Evolutionary conservation across 495 filamentous ascomycete species (phyloP), one percentile per base, ranked within the genome.

Genomic region (Neohortaea acidophila): DNA sequence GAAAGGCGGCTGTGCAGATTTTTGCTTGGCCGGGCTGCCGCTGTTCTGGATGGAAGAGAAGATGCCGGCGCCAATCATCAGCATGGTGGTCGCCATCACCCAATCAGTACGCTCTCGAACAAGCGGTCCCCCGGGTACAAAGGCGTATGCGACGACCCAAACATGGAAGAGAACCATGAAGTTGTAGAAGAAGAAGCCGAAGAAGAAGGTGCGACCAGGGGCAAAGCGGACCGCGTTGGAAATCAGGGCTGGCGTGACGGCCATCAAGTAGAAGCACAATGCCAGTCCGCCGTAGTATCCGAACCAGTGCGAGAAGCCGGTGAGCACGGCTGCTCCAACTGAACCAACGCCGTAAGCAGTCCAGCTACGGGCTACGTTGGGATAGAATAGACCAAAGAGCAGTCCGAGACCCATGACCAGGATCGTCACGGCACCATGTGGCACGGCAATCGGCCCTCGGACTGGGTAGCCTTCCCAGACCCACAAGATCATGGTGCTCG

Each of bases 401-500:
- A 94, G 65, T 34, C 91, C 91, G 33, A 65, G 66, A 24, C 80
- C 81, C 89, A 96, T 99, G 41, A 72, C 73, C 35, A 77, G 69
- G 38, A 94, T 75, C 2, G 84, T 91, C 45, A 73, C 70, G 38
- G 80, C 80, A 35, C 84, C 91, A 52, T 99, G 85, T 15, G 85
- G 81, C 33, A 73, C 84, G 36, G 86, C 77, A 30, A 94, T 70
- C 3, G 91, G 91, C 3, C 91, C 91, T 32, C 81, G 72, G 35
- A 94, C 72, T 26, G 91, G 91, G 51, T 81, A 96, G 13, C 91
- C 91, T 44, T 94, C 84, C 91, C 91, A 99, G n/a, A 81, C 83
- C 91, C 91, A 99, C 18, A 84, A 68, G 43, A 96, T 94, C 85
- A 96, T 96, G 21, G 91, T 99, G 61, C 89, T 94, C 0, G 86